phyloP scores from a whole-genome alignment of 768 basidiomycete genomes.

The Pleurotus tuber-regium region DNA sequence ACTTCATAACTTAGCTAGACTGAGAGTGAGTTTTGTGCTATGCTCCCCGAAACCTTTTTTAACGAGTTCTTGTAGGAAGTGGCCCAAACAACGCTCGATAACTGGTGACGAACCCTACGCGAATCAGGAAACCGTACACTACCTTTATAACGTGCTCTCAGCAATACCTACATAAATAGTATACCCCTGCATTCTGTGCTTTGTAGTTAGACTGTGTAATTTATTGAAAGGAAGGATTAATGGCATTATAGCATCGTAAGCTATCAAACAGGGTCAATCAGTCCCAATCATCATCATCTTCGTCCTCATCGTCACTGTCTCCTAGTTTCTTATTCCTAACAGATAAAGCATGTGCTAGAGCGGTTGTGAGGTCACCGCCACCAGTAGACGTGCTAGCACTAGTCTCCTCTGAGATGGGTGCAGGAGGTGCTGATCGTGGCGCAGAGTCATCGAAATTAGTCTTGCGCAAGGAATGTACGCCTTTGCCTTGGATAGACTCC shows the following conservation, averaged over 20 bases:
- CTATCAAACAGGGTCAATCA: no score
- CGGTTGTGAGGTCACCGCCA: constrained; percentile 77
- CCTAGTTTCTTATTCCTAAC: constrained; percentile 86
- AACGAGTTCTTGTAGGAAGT: constrained; percentile 35
- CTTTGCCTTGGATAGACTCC: constrained; percentile 80
- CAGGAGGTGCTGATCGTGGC: constrained; percentile 30
- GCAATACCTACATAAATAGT: neutral
- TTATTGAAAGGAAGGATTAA: no score
- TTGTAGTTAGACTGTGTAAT: neutral
- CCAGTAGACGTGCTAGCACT: constrained; percentile 35
- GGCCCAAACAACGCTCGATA: constrained; percentile 39
- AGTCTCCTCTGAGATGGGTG: constrained; percentile 30
- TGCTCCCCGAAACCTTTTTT: neutral
- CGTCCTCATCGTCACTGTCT: constrained; percentile 81
- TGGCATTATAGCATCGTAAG: no score
- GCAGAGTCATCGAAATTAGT: constrained; percentile 40
- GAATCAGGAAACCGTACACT: no score
- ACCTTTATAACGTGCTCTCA: no score
- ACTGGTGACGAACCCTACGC: constrained; percentile 33
- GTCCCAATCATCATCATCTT: constrained; percentile 66
- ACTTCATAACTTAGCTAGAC: constrained; percentile 62
- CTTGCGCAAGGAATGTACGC: constrained; percentile 69
- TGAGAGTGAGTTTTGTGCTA: constrained; percentile 50
- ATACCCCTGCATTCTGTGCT: neutral
- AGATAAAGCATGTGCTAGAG: constrained; percentile 79